Evolutionary conservation across 1,284 basidiomycete species (phyloP).

Genomic region (Vanrija humicola): DNA sequence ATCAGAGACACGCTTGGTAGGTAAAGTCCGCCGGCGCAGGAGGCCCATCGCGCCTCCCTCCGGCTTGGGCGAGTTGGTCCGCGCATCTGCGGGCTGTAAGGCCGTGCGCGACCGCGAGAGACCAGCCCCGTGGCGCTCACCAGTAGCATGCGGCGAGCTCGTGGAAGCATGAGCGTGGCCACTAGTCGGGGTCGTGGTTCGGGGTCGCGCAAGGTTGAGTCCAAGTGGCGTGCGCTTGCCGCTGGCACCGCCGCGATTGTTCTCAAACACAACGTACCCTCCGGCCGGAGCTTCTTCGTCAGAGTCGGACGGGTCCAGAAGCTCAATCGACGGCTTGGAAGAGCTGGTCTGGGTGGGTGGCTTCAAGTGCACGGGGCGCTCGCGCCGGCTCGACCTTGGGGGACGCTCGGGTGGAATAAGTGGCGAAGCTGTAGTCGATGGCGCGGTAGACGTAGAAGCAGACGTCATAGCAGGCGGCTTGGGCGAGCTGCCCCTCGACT

Average conservation of each 20-base stretch:
- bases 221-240: too few relatives aligned
- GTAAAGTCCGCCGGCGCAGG: conserved; percentile 13
- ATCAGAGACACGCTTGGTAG: conserved; percentile 12
- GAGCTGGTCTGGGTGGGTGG: not conserved
- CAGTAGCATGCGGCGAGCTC: too few relatives aligned
- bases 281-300: conserved; percentile 47
- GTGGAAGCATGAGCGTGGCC: too few relatives aligned
- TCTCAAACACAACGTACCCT: conserved; percentile 30
- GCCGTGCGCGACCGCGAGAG: conserved; percentile 4
- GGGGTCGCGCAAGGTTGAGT: too few relatives aligned
- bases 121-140: not conserved
- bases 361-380: not conserved
- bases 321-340: conserved; percentile 14
- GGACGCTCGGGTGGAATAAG: not conserved
- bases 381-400: conserved; percentile 4
- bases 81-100: conserved; percentile 5
- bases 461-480: not conserved
- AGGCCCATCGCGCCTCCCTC: conserved; percentile 7
- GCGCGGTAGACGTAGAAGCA: not conserved
- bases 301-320: conserved; percentile 45
- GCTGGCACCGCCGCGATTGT: not conserved
- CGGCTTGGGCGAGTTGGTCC: conserved; percentile 10
- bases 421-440: not conserved
- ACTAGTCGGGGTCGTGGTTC: too few relatives aligned
- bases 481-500: conserved; percentile 14